Evolutionary conservation across 805 yeast species (phyloP), one percentile per base, ranked within the genome.

Genomic region (Yarrowia bubula): DNA sequence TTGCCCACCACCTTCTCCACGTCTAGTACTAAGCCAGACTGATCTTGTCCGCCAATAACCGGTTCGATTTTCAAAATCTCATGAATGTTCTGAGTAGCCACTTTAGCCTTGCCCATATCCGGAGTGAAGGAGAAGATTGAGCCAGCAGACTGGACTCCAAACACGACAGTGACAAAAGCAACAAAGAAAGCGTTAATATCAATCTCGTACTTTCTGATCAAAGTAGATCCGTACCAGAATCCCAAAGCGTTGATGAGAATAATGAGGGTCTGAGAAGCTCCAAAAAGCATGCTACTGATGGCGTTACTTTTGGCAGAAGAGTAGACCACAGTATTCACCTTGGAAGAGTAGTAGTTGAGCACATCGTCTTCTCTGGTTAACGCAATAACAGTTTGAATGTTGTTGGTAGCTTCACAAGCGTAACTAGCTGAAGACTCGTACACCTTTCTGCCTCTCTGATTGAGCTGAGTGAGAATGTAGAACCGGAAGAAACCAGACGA

Each of bases 91-190:
- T 67, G 67, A 2, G 79, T 74, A 9, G 79, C 79, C 15, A 71
- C 71, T 31, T 70, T 72, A 11, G 81, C 81, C 62, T 78, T 78
- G 31, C 80, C 78, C 76, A 78, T 74, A 48, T 78, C 80, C 2
- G 81, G 80, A 3, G 81, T 76, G 66, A 74, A 77, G 10, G 78
- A 75, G 67, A 78, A 78, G 28, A 76, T 66, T 14, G 70, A 65
- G 13, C 80, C 81, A 14, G 81, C 81, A 4, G 78, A 70, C 65
- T 78, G 80, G 3, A 80, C 76, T 55, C 81, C 81, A 39, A 77
- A 72, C n/a, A 76, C 72, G 32, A 78, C 71, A 17, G 76, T 71
- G 64, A 74, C 71, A 69, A 75, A 78, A 15, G 79, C 78, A 32
- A 77, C 78, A 61, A 72, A 79, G 70, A 77, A 79, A 47, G 73